Evolutionary conservation across 2,329 filamentous ascomycete species (phyloP).

Genomic region (Xylaria digitata): DNA sequence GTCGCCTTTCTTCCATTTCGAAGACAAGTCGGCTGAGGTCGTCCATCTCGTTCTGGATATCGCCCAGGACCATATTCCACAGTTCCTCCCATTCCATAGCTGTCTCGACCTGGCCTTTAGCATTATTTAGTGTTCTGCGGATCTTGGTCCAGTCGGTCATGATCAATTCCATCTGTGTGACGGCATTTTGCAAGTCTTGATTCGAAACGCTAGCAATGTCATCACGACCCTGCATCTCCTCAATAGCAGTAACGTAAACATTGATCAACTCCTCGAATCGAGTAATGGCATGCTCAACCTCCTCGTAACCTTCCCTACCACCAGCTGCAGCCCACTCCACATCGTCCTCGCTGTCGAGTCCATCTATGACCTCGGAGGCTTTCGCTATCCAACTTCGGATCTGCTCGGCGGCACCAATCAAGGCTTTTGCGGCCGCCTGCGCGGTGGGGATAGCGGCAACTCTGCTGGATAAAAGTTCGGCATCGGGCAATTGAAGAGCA

Average conservation of each 20-base stretch:
- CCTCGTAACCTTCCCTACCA: conserved; percentile 81
- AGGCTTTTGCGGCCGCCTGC: conserved; percentile 81
- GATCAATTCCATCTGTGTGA: conserved; percentile 90
- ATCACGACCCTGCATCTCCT: conserved; percentile 81
- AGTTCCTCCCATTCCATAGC: conserved; percentile 99
- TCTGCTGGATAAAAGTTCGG: conserved; percentile 82
- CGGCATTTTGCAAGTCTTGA: conserved; percentile 78
- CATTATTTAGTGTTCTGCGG: conserved; percentile 77
- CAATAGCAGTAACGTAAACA: conserved; percentile 93
- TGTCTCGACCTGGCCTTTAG: conserved; percentile 92
- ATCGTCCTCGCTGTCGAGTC: conserved; percentile 94
- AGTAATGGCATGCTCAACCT: conserved; percentile 78
- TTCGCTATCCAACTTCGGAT: conserved; percentile 95
- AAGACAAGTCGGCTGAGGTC: conserved; percentile 85
- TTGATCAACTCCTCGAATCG: conserved; percentile 91
- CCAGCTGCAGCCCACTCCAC: conserved; percentile 96
- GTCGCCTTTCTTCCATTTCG: conserved; percentile 96
- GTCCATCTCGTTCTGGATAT: conserved; percentile 89
- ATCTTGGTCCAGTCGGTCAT: conserved; percentile 87
- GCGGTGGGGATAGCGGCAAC: conserved; percentile 88
- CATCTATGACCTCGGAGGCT: conserved; percentile 86
- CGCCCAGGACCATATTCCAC: conserved; percentile 92
- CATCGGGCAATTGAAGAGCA: conserved; percentile 87
- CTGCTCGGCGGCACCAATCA: conserved; percentile 89
- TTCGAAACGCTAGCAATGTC: conserved; percentile 80